Evolutionary conservation across 768 basidiomycete genomes (phyloP), one percentile per base, ranked within the genome.

Genomic region (Gyrodon lividus): DNA sequence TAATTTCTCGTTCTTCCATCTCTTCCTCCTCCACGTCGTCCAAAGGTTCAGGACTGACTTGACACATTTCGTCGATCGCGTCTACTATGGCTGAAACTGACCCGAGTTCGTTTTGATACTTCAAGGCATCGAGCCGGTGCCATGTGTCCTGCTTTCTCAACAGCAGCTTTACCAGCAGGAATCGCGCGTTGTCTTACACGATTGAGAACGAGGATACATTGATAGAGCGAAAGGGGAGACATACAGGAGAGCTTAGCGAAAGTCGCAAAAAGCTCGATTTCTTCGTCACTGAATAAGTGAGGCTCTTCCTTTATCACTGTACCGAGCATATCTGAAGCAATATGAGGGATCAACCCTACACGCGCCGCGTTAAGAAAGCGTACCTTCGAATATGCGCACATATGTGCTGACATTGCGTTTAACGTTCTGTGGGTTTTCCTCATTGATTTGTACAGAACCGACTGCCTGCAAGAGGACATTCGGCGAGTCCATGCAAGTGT

Each of bases 81-180:
- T 60, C 54, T 2, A 65, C 55, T 19, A 82, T 65, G 46, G 70
- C 48, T 60, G 62, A 54, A 13, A 57, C 42, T 42, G 67, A 58
- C 48, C 77, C 74, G 66, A 85, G 52, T 60, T 77, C 75, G 6
- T 47, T 39, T 44, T 63, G 59, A 48, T 78, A 80, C 51, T 69
- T 75, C 19, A 86, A 66, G 2, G 68, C 55, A 35, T 67, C 66
- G 5, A 78, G 68, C 3, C 80, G 76, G 51, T 81, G 76, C 72
- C 83, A 84, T 56, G 75, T 74, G 50, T 73, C 75, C 24, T 72
- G 72, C 56, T 83, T 83, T 45, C 86, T 78, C 7, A 86, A 72
- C n/a, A 81, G 72, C 8, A 89, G 70, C 19, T 84, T 79, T 16
- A 81, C 74, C 54, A 87, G 74, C 14, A 89, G 77, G 64, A 85